phyloP scores from a whole-genome alignment of 495 filamentous ascomycete species.

The Aspergillus taichungensis region DNA sequence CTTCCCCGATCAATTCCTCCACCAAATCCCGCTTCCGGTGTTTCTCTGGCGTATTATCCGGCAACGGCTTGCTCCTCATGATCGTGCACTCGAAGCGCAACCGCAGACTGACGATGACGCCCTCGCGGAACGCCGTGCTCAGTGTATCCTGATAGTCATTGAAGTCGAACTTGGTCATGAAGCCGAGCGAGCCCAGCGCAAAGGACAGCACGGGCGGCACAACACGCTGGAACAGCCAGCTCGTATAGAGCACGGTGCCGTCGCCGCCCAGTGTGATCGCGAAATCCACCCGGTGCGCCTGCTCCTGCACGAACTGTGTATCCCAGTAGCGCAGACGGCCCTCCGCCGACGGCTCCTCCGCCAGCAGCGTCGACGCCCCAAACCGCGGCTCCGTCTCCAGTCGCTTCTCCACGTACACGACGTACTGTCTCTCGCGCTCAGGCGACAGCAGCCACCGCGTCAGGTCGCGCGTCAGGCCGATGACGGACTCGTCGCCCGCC shows the following conservation, averaged over 20 bases:
- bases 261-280: conserved; percentile 93
- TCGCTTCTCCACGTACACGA: conserved; percentile 70
- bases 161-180: conserved; percentile 95
- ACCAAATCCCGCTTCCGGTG: conserved; percentile 58
- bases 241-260: conserved; percentile 89
- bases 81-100: conserved; percentile 90
- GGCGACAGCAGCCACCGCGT: conserved; percentile 78
- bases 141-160: conserved; percentile 61
- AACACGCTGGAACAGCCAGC: conserved; percentile 95
- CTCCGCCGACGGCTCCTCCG: conserved; percentile 44
- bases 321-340: conserved; percentile 74
- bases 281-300: conserved; percentile 88
- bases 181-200: conserved; percentile 82
- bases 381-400: conserved; percentile 63
- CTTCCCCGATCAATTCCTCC: conserved; percentile 79
- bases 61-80: conserved; percentile 62
- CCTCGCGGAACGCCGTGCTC: conserved; percentile 64
- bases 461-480: conserved; percentile 68
- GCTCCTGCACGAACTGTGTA: conserved; percentile 60
- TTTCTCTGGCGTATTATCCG: conserved; percentile 14
- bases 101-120: conserved; percentile 80
- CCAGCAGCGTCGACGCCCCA: conserved; percentile 52
- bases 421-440: conserved; percentile 59
- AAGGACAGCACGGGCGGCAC: conserved; percentile 92
- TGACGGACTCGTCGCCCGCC: conserved; percentile 72